Percentiles rank a stretch among this genome's conserved stretches.
These are phyloP conservation scores for Phialocephala subalpina DNA, from an alignment of 2,329 filamentous ascomycete genomes.

Conservation along the genomic window DNA sequence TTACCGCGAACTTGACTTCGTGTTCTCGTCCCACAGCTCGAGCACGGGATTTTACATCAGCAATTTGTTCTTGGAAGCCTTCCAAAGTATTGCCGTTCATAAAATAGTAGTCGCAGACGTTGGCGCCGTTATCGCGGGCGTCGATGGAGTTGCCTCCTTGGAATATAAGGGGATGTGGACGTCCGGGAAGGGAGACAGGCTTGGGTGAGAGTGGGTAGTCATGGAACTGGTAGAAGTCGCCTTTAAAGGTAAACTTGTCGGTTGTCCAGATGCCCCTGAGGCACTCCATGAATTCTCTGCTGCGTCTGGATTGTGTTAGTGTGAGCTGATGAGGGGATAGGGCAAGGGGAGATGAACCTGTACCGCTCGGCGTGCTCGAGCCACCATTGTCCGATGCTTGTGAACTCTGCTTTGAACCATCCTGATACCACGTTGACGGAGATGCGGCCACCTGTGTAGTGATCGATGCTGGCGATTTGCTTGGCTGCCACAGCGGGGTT, in stretches of 20 bases:
- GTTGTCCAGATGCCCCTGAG: slow-evolving; percentile 59
- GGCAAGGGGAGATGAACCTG: slow-evolving; percentile 37
- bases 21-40: slow-evolving; percentile 52
- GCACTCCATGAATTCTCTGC: slow-evolving; percentile 58
- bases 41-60: slow-evolving; percentile 56
- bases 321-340: not conserved
- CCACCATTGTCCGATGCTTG: slow-evolving; percentile 61
- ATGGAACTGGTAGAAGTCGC: slow-evolving; percentile 61
- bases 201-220: slow-evolving; percentile 59
- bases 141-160: slow-evolving; percentile 61
- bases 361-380: slow-evolving; percentile 61
- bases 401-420: slow-evolving; percentile 62
- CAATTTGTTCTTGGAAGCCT: slow-evolving; percentile 58
- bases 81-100: slow-evolving; percentile 65
- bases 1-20: slow-evolving; percentile 57
- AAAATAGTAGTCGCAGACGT: slow-evolving; percentile 60
- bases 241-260: slow-evolving; percentile 56
- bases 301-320: slow-evolving; percentile 42
- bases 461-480: slow-evolving; percentile 60
- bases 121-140: slow-evolving; percentile 56
- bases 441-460: slow-evolving; percentile 58
- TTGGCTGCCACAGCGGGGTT: slow-evolving; percentile 60
- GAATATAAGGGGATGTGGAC: slow-evolving; percentile 60
- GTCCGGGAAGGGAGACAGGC: slow-evolving; percentile 52
- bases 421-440: slow-evolving; percentile 61